phyloP scores from a whole-genome alignment of 192 early-diverging fungal genomes.

The Podila verticillata region DNA sequence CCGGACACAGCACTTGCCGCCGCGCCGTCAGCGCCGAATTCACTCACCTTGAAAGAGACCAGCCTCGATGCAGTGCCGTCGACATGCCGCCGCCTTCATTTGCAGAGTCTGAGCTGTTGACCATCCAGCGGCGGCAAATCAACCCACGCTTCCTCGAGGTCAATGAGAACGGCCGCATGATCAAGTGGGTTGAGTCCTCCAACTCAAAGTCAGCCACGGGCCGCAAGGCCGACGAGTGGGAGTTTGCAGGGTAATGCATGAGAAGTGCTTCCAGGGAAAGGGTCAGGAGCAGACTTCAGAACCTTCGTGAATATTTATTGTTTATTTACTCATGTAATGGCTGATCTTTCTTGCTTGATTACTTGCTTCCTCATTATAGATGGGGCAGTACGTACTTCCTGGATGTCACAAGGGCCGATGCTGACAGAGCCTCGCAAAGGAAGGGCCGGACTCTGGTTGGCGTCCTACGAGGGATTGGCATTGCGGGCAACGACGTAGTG shows the following conservation, averaged over 20 bases:
- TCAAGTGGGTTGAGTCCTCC: slow-evolving; percentile 9
- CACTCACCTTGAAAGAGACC: background rate
- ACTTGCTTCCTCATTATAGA: background rate
- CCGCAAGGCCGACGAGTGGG: slow-evolving; percentile 7
- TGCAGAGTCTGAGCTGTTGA: slow-evolving; percentile 54
- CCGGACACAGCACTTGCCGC: slow-evolving; percentile 1
- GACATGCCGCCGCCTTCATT: slow-evolving; percentile 46
- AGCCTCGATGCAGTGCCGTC: background rate
- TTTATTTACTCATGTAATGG: background rate
- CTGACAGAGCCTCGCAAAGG: slow-evolving; percentile 8
- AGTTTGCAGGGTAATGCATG: slow-evolving; percentile 15
- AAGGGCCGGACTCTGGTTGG: slow-evolving; percentile 2
- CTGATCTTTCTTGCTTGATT: background rate
- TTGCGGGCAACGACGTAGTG: slow-evolving; percentile 64
- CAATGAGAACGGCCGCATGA: slow-evolving; percentile 14
- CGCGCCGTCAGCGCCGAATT: slow-evolving; percentile 2
- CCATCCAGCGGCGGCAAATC: slow-evolving; percentile 44
- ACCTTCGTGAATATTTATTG: background rate
- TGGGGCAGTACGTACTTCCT: slow-evolving; percentile 11
- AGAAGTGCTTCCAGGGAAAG: background rate
- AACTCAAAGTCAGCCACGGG: slow-evolving; percentile 6
- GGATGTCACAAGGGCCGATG: slow-evolving; percentile 11
- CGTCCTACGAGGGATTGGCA: slow-evolving; percentile 46
- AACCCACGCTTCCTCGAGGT: slow-evolving; percentile 21
- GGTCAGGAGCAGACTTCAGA: background rate